phyloP scores from a whole-genome alignment of 202 grass and related monocot genomes.

The Carex sylvatica region DNA sequence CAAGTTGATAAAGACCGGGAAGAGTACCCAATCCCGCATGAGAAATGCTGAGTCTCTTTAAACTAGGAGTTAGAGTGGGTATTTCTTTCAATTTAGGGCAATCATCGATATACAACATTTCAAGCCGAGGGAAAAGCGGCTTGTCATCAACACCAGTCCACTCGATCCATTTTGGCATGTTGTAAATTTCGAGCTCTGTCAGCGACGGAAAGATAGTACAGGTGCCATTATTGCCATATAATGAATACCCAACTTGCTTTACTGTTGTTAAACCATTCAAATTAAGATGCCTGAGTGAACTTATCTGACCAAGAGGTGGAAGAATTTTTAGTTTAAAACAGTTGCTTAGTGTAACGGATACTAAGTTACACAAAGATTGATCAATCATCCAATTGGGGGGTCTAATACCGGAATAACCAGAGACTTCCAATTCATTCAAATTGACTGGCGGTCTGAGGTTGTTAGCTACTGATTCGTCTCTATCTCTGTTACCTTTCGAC shows the following conservation, averaged over 20 bases:
- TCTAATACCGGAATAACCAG: slow-evolving; percentile 28
- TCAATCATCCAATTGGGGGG: slow-evolving; percentile 40
- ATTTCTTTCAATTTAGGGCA: slow-evolving; percentile 33
- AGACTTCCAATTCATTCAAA: slow-evolving; percentile 27
- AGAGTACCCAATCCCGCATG: slow-evolving; percentile 9
- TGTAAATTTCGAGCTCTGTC: slow-evolving; percentile 9
- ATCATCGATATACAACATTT: slow-evolving; percentile 13
- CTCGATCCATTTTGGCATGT: slow-evolving; percentile 14
- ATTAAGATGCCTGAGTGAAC: slow-evolving; percentile 32
- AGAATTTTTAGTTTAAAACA: slow-evolving; percentile 33
- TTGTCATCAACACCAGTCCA: slow-evolving; percentile 8
- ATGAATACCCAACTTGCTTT: background rate
- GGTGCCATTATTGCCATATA: background rate
- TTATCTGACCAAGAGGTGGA: slow-evolving; percentile 30
- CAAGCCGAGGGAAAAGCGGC: slow-evolving; percentile 23
- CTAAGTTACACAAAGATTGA: background rate
- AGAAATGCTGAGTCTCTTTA: slow-evolving; percentile 13
- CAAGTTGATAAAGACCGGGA: slow-evolving; percentile 6
- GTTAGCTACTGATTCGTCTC: slow-evolving; percentile 12
- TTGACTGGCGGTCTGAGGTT: slow-evolving; percentile 29
- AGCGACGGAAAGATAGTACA: slow-evolving; percentile 3
- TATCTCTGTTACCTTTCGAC: background rate
- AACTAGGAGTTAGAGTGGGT: slow-evolving; percentile 21
- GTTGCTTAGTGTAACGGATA: slow-evolving; percentile 20
- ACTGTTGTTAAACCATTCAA: slow-evolving; percentile 24